Percentiles rank a stretch among this genome's conserved stretches.
Evolutionary conservation across 2,329 filamentous ascomycete genomes (phyloP).

Genomic region (Alternaria alternata): DNA sequence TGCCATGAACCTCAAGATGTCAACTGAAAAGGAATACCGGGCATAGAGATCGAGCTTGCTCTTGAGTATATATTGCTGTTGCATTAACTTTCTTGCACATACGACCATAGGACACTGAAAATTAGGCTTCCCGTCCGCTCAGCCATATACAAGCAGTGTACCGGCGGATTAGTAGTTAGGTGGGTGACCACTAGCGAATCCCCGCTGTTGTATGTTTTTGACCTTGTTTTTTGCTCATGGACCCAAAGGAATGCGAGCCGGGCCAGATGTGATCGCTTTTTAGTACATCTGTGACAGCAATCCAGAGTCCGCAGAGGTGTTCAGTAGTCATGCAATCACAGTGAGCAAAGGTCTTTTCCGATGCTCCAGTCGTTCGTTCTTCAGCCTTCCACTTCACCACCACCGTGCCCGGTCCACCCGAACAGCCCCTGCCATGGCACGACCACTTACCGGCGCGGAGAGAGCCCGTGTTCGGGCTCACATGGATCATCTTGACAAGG

Average conservation of each 20-base stretch:
- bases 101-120: not conserved
- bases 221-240: too few relatives aligned
- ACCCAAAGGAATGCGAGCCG: too few relatives aligned
- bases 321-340: not conserved
- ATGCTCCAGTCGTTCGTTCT: slow-evolving; percentile 3
- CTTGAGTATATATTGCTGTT: fast-evolving
- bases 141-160: too few relatives aligned
- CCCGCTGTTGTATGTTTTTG: too few relatives aligned
- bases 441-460: slow-evolving; percentile 1
- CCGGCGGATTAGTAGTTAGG: too few relatives aligned
- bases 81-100: not conserved
- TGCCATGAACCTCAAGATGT: too few relatives aligned
- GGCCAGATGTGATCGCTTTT: too few relatives aligned
- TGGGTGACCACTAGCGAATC: too few relatives aligned
- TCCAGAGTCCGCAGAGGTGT: too few relatives aligned
- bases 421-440: not conserved
- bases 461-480: slow-evolving; percentile 5
- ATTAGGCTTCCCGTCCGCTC: not conserved
- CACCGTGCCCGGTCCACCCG: not conserved
- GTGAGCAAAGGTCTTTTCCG: not conserved
- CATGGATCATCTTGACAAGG: not conserved
- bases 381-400: slow-evolving; percentile 4
- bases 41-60: too few relatives aligned
- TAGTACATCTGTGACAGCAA: too few relatives aligned
- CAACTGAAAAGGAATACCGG: too few relatives aligned